Conservation (phyloP, 148 eudicot genomes). For the Spergularia bocconei region DNA sequence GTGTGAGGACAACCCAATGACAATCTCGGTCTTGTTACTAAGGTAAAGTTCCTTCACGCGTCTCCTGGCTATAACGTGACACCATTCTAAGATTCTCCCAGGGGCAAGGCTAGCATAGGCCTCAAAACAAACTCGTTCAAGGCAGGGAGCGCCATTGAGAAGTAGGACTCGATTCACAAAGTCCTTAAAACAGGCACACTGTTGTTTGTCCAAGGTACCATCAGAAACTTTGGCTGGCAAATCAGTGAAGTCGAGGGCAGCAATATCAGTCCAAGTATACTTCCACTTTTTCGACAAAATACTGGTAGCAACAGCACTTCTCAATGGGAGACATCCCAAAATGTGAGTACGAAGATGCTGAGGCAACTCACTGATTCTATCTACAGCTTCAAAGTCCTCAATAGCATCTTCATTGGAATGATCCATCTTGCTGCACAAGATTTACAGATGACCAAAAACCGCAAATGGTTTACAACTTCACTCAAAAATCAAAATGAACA, state of each 20-base stretch:
- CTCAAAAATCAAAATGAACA: no score
- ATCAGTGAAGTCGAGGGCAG: slow-evolving; percentile 2
- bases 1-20: background rate
- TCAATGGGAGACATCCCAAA: slow-evolving; percentile 1
- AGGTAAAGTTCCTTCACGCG: slow-evolving; percentile 27
- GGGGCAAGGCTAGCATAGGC: slow-evolving; percentile 3
- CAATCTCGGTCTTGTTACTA: background rate
- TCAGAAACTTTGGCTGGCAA: background rate
- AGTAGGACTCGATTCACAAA: slow-evolving; percentile 28
- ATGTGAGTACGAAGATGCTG: background rate
- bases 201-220: background rate
- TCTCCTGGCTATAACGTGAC: slow-evolving; percentile 14
- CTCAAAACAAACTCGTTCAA: slow-evolving; percentile 19
- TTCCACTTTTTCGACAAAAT: slow-evolving; percentile 7
- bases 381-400: background rate
- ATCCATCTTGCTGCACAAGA: background rate
- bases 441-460: no score
- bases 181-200: slow-evolving; percentile 7
- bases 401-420: background rate
- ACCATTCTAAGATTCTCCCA: slow-evolving; percentile 9
- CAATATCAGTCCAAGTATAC: slow-evolving; percentile 1
- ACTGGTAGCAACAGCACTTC: background rate
- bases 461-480: no score
- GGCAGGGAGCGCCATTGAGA: slow-evolving; percentile 14
- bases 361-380: slow-evolving; percentile 13